Evolutionary conservation across 108 stramenopile species (phyloP).

Genomic region (Skeletonema costatum): DNA sequence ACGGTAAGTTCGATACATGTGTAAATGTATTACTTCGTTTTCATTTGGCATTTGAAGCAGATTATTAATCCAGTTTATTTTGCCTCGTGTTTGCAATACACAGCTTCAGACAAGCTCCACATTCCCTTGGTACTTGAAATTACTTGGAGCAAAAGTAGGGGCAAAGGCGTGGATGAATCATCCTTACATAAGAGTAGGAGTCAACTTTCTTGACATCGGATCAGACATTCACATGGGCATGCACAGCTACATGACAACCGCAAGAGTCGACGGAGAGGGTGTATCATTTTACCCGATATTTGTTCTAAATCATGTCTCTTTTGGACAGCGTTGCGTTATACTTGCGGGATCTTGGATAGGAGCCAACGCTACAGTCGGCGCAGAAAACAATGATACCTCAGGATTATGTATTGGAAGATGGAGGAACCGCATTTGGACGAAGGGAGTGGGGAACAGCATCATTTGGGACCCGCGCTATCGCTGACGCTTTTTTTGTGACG

Average conservation of each 20-base stretch:
- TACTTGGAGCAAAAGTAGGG: constrained; percentile 18
- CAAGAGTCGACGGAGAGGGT: not conserved
- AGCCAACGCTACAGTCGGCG: no score
- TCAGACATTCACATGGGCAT: constrained; percentile 15
- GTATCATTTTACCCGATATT: not conserved
- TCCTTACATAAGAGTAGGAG: constrained; percentile 15
- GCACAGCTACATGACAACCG: constrained; percentile 16
- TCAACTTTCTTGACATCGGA: constrained; percentile 7
- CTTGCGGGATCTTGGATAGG: no score
- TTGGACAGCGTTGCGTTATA: no score
- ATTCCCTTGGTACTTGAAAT: constrained; percentile 17
- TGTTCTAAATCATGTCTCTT: no score
- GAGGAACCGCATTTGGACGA: no score
- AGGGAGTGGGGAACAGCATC: no score
- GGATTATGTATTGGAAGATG: no score
- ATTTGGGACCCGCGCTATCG: no score
- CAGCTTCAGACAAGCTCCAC: constrained; percentile 16
- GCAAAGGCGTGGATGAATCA: constrained; percentile 15
- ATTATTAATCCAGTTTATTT: no score
- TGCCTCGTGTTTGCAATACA: not conserved
- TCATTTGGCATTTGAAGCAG: no score
- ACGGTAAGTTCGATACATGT: not conserved
- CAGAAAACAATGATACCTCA: no score
- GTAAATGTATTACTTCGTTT: not conserved
- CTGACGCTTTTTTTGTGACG: no score